Evolutionary conservation across 1,284 basidiomycete genomes (phyloP), one percentile per base, ranked within the genome.

Genomic region (Trichosporon sp.): DNA sequence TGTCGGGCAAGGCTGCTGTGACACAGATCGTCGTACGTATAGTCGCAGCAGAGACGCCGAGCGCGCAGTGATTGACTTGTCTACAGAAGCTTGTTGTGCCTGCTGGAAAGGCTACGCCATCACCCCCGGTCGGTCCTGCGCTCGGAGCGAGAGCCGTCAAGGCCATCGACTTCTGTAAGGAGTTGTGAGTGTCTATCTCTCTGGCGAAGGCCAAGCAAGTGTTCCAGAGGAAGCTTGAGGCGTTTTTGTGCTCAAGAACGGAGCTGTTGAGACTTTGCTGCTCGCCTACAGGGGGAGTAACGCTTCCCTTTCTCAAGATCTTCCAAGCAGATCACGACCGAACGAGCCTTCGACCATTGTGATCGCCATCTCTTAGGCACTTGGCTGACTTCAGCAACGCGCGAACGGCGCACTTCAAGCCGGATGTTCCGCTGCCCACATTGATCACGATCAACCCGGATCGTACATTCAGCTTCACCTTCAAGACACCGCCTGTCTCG

Each of bases 91-190:
- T 98, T 60, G 84, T 97, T 58, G 88, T 98, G 60, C 87, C 89
- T 58, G 95, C 95, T 34, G 95, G 94, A 46, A 97, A 97, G 79
- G 95, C 95, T 34, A 89, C 93, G 25, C 95, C 95, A 21, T 92
- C 93, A 62, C 95, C 95, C 56, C 95, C 95, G 19, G 91, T 99
- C 60, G 96, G 95, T 72, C 95, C 96, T 61, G 95, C 95, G 21
- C 87, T 98, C 60, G 96, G 96, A 84, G 95, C 96, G 69, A 89
- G 93, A 76, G 96, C 96, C 74, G 94, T 99, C 70, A 98, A 98
- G 82, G 95, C 95, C 19, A 99, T 99, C 89, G 96, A 99, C 83
- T 99, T 99, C 79, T 96, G 94, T 84, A 99, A 98, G 80, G 93
- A 95, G 78, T 96, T 80, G 80, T 79, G 64, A 69, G 76, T 76